A percentile compares a stretch with the other conserved stretches of the same genome.
These are phyloP conservation scores for Chlorella sp. DNA, from an alignment of 139 green algal genomes.

Conservation along the genomic window DNA sequence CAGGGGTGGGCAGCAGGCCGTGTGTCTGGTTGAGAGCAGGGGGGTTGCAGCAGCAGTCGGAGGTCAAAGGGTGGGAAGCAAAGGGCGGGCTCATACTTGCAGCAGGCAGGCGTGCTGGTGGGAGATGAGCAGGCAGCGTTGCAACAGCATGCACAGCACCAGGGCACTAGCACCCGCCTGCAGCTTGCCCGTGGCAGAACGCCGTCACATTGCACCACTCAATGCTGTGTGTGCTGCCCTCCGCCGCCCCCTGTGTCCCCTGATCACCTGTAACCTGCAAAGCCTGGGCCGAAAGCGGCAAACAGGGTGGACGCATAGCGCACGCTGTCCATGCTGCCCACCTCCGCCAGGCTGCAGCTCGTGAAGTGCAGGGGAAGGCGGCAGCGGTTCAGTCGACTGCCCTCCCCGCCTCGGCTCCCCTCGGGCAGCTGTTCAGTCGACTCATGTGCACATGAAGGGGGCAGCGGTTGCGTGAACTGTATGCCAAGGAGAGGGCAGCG, in stretches of 20 bases:
- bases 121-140: neutral
- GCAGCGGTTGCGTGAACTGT: too few species aligned
- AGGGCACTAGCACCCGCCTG: too few species aligned
- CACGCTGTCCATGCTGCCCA: slow-evolving; percentile 45
- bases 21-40: neutral
- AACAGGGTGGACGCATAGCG: slow-evolving; percentile 48
- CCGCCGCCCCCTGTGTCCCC: neutral
- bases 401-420: too few species aligned
- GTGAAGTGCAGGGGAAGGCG: neutral
- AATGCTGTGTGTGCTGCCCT: too few species aligned
- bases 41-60: too few species aligned
- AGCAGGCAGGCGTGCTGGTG: neutral
- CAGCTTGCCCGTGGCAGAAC: too few species aligned
- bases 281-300: slow-evolving; percentile 49
- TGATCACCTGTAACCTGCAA: slow-evolving; percentile 65
- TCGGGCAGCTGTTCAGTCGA: too few species aligned
- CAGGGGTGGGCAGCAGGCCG: neutral
- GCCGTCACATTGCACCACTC: too few species aligned
- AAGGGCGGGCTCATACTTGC: neutral
- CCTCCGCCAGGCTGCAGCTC: slow-evolving; percentile 8
- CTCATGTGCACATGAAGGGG: neutral
- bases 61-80: neutral
- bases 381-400: too few species aligned
- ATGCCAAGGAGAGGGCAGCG: too few species aligned
- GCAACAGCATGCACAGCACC: too few species aligned